Conservation (phyloP, 805 yeast genomes). For the Kluyveromyces wickerhamii region DNA sequence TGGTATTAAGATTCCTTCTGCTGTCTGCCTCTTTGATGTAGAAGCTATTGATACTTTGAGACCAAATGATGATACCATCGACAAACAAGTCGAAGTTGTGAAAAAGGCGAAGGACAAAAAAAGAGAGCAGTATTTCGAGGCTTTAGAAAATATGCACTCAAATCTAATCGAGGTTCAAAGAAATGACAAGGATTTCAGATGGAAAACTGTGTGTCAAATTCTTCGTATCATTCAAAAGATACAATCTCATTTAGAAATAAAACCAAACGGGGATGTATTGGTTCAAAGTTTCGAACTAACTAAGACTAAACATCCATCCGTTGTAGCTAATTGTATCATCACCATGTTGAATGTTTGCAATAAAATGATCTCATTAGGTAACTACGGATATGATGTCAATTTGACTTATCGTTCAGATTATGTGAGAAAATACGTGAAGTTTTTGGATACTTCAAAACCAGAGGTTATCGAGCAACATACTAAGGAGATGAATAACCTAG, state of each 20-base stretch:
- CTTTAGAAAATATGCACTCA: slow-evolving; percentile 38
- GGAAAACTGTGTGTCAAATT: slow-evolving; percentile 48
- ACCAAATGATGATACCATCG: slow-evolving; percentile 56
- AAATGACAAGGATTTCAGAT: slow-evolving; percentile 28
- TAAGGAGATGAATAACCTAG: slow-evolving; percentile 43
- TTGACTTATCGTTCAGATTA: slow-evolving; percentile 37
- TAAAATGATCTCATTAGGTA: slow-evolving; percentile 39
- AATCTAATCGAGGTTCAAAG: slow-evolving; percentile 21
- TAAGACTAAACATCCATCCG: slow-evolving; percentile 57
- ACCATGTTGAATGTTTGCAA: slow-evolving; percentile 49
- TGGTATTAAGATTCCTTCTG: slow-evolving; percentile 41
- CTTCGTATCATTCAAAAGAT: slow-evolving; percentile 43
- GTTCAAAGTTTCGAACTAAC: slow-evolving; percentile 40
- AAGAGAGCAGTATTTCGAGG: slow-evolving; percentile 35
- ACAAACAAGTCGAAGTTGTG: slow-evolving; percentile 51
- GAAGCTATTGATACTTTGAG: slow-evolving; percentile 36
- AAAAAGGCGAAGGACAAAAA: slow-evolving; percentile 56
- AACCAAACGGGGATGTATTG: slow-evolving; percentile 35
- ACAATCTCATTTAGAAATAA: slow-evolving; percentile 46
- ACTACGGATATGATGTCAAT: slow-evolving; percentile 39
- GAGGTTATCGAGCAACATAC: slow-evolving; percentile 37
- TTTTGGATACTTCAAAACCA: slow-evolving; percentile 37
- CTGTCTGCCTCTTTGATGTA: slow-evolving; percentile 43
- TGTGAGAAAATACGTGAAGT: slow-evolving; percentile 34
- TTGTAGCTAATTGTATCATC: slow-evolving; percentile 51